Conservation (phyloP, 2,329 filamentous ascomycete genomes). For the Phialophora macrospora region DNA sequence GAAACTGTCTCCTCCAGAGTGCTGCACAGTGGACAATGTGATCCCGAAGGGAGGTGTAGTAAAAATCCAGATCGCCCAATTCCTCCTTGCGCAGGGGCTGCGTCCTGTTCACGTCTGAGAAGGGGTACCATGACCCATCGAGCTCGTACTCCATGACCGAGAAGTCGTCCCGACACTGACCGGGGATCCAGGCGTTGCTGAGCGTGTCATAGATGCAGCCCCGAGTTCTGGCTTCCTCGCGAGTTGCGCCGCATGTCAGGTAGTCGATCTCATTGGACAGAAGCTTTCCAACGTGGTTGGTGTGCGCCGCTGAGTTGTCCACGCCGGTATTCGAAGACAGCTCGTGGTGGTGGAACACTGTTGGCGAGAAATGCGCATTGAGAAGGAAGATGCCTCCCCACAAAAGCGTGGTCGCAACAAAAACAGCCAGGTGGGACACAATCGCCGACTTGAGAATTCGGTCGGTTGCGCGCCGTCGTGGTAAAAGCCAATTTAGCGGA, state of each 20-base stretch:
- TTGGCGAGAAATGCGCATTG: slow-evolving; percentile 4
- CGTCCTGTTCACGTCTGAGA: slow-evolving; percentile 8
- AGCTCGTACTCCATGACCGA: slow-evolving; percentile 14
- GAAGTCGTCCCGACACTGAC: slow-evolving; percentile 9
- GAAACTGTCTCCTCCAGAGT: slow-evolving; percentile 9
- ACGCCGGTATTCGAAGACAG: not conserved
- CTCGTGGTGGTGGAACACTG: not conserved
- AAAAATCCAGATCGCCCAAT: slow-evolving; percentile 6
- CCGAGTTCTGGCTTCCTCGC: not conserved
- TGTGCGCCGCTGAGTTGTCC: not conserved
- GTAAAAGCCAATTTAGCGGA: slow-evolving; percentile 1
- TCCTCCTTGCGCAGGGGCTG: slow-evolving; percentile 1
- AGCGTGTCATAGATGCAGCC: not conserved
- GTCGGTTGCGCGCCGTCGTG: slow-evolving; percentile 2
- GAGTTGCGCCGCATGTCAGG: slow-evolving; percentile 5
- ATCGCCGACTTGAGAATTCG: slow-evolving; percentile 9
- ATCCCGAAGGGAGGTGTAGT: slow-evolving; percentile 14
- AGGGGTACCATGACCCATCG: slow-evolving; percentile 10
- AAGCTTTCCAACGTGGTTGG: slow-evolving; percentile 2
- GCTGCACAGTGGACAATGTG: slow-evolving; percentile 14
- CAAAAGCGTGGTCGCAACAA: slow-evolving; percentile 5
- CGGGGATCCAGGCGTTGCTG: not conserved
- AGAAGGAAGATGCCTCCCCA: slow-evolving; percentile 14
- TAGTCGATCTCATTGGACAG: slow-evolving; percentile 10
- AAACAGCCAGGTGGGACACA: slow-evolving; percentile 3